Base-by-base conservation (phyloP, 2,329 filamentous ascomycete genomes). In the Ceratocystis huliohia region DNA sequence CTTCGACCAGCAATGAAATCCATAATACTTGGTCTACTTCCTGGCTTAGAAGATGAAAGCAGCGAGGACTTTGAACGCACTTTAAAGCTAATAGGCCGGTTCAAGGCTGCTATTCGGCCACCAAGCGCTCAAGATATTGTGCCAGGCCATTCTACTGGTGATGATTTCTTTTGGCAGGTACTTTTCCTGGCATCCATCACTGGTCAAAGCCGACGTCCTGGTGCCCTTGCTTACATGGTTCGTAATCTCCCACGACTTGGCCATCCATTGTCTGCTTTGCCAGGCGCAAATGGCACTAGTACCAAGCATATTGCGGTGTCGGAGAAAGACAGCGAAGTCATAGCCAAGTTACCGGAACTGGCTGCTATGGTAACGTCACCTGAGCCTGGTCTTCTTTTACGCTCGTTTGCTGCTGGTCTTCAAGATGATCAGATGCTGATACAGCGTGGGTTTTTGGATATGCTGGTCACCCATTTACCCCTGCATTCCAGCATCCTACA, bases 111-210 rank as follows among this genome's bases (percentile, higher is more conserved):
- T 61, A 83, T 91, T 71, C 80, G 86, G 67, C 78, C 85, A 33
- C 65, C 69, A 1, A 41, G 30, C 17, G 71, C 76, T 7, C 76
- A 76, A 30, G 77, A 76, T 65, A 80, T 79, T 69, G 83, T 76
- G 41, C 75, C 74, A 66, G 80, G 76, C 46, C 84, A 83, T 74
- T 83, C 78, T 59, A 81, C 81, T 7, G 85, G 86, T 8, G 89
- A 92, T 70, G 89, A 89, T 70, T 96, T 94, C 75, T 99, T 97
- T 74, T 99, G 94, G 94, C 94, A 99, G 77, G 96, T 91, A 74
- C 88, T 99, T 73, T 97, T 99, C 72, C 79, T 99, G 20, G 91
- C 93, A 8, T 88, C 90, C 20, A 94, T 99, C 68, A 96, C 94
- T 0, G 93, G 92, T 72, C 84, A 90, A 53, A 91, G 87, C 68